These are phyloP conservation scores for Anthostomella pinea DNA, from an alignment of 2,329 filamentous ascomycete species.

Conservation along the genomic window DNA sequence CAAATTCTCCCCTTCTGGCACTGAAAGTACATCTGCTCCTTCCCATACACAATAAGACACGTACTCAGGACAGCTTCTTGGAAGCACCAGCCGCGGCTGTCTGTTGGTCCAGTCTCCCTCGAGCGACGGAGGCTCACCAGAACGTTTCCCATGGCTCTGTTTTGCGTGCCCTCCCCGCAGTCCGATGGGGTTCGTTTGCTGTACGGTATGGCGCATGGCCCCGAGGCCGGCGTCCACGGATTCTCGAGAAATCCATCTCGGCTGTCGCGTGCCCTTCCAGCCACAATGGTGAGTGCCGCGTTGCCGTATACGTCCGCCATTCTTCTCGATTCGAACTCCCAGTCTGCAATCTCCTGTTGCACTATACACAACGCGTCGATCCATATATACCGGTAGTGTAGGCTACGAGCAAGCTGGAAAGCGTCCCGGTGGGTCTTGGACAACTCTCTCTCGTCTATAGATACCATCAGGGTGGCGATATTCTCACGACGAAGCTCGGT, in stretches of 20 bases:
- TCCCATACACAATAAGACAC: constrained; percentile 15
- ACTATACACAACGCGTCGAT: constrained; percentile 27
- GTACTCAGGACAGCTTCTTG: constrained; percentile 19
- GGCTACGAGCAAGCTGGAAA: constrained; percentile 9
- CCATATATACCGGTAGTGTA: constrained; percentile 23
- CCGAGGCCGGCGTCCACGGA: background rate
- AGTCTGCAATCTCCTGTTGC: constrained; percentile 18
- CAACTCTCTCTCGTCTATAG: constrained; percentile 15
- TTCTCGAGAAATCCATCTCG: constrained; percentile 15
- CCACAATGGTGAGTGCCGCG: constrained; percentile 15
- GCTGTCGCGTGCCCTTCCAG: constrained; percentile 17
- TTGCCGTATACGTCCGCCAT: constrained; percentile 18
- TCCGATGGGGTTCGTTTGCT: background rate
- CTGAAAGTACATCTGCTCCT: constrained; percentile 14
- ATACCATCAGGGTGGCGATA: constrained; percentile 4
- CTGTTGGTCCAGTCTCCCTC: constrained; percentile 3
- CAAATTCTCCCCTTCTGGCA: constrained; percentile 11
- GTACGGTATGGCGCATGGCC: constrained; percentile 12
- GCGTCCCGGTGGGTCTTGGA: constrained; percentile 13
- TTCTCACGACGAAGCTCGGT: constrained; percentile 12
- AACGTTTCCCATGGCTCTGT: constrained; percentile 5
- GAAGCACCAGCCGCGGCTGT: constrained; percentile 21
- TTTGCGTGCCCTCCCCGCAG: background rate
- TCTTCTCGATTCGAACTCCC: constrained; percentile 9
- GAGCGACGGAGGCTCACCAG: constrained; percentile 12